phyloP scores from a whole-genome alignment of 371 early-diverging fungal genomes.

The Mortierella sp. region DNA sequence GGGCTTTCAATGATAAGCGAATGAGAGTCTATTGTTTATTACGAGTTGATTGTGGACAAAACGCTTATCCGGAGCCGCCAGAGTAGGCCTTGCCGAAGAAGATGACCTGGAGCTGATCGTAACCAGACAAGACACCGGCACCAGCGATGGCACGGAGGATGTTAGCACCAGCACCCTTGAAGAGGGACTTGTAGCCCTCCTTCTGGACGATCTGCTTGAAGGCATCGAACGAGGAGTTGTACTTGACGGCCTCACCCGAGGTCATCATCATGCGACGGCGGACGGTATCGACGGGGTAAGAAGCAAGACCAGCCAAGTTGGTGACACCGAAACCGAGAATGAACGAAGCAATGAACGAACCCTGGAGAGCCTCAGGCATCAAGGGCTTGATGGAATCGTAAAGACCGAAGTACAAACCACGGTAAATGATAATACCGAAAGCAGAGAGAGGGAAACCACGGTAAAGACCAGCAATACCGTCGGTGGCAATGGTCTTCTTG shows the following conservation, averaged over 20 bases:
- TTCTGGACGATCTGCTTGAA: slow-evolving; percentile 74
- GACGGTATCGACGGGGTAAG: slow-evolving; percentile 91
- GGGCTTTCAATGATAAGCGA: not conserved
- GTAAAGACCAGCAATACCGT: slow-evolving; percentile 90
- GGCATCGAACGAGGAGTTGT: slow-evolving; percentile 77
- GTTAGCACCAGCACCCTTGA: slow-evolving; percentile 87
- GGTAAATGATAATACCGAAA: slow-evolving; percentile 87
- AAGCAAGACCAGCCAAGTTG: slow-evolving; percentile 70
- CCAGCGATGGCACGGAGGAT: slow-evolving; percentile 84
- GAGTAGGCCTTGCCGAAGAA: slow-evolving; percentile 62
- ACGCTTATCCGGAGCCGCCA: slow-evolving; percentile 55
- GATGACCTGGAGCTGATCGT: slow-evolving; percentile 70
- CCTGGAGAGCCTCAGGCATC: slow-evolving; percentile 63
- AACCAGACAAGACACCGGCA: slow-evolving; percentile 79
- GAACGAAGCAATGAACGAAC: slow-evolving; percentile 71
- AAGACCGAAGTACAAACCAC: slow-evolving; percentile 90
- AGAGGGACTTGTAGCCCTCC: slow-evolving; percentile 80
- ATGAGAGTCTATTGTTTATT: not conserved
- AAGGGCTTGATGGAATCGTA: slow-evolving; percentile 78
- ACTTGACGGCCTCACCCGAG: slow-evolving; percentile 77
- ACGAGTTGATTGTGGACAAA: not conserved
- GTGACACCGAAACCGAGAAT: slow-evolving; percentile 74
- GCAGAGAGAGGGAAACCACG: slow-evolving; percentile 88
- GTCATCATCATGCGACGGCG: slow-evolving; percentile 93
- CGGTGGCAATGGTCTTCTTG: slow-evolving; percentile 71